Conservation (phyloP, 441 rosid species). For the Corymbia citriodora region DNA sequence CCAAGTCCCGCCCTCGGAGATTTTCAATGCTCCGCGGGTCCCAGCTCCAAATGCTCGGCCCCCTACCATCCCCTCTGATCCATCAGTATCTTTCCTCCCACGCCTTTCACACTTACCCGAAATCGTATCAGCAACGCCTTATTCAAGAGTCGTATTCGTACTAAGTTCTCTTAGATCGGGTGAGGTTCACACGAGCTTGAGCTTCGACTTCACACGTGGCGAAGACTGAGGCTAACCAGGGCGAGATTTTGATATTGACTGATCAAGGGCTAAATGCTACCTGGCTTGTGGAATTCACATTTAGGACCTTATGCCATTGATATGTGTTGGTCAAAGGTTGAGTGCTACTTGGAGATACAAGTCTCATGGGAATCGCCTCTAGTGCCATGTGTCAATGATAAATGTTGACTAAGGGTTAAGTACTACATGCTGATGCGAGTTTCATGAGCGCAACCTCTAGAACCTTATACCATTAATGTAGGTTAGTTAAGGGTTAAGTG, state of each 20-base stretch:
- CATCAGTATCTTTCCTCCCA: background rate
- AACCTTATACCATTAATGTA: too few relatives aligned
- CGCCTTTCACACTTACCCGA: background rate
- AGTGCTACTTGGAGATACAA: background rate
- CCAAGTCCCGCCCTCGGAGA: background rate
- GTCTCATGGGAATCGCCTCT: background rate
- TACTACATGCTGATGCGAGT: background rate
- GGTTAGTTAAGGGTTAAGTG: background rate
- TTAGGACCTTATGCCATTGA: background rate
- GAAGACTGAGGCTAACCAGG: background rate
- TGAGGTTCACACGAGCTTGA: rapidly evolving
- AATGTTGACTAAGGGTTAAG: background rate
- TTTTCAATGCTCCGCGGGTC: background rate
- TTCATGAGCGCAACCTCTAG: background rate
- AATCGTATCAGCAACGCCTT: background rate
- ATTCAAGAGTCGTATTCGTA: background rate
- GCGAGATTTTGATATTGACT: background rate
- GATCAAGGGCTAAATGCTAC: background rate
- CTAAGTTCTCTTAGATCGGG: rapidly evolving
- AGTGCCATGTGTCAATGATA: background rate
- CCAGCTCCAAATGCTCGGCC: background rate
- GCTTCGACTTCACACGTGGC: background rate
- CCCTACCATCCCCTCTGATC: too few relatives aligned
- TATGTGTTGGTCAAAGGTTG: background rate
- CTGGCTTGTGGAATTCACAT: background rate